Evolutionary conservation across 495 filamentous ascomycete species (phyloP).

Genomic region (Cenococcum geophilum): DNA sequence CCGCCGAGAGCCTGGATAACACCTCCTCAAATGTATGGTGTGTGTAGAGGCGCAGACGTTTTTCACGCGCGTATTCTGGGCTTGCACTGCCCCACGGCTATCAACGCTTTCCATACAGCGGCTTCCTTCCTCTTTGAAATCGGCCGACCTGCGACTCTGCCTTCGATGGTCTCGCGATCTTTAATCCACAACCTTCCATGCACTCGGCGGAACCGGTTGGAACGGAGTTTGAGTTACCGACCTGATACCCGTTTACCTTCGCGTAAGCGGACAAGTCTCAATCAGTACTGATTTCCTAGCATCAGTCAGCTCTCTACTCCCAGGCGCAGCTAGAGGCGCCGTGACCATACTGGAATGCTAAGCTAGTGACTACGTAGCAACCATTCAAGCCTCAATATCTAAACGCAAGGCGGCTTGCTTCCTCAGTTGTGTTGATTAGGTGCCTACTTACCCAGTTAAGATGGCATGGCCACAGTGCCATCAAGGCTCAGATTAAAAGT

Average conservation of each 20-base stretch:
- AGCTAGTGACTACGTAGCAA: not conserved
- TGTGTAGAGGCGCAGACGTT: not conserved
- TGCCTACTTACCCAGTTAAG: not conserved
- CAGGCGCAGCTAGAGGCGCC: not conserved
- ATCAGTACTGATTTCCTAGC: too few relatives aligned
- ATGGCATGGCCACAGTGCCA: not conserved
- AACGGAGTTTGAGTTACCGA: too few relatives aligned
- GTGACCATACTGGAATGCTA: not conserved
- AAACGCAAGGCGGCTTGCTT: not conserved
- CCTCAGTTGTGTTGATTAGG: not conserved
- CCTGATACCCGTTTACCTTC: too few relatives aligned
- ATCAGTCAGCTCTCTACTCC: not conserved
- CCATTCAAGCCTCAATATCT: not conserved
- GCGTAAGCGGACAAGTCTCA: too few relatives aligned
- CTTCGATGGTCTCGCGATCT: not conserved
- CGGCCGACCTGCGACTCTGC: not conserved
- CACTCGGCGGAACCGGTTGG: too few relatives aligned
- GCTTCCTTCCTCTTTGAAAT: not conserved
- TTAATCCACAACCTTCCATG: too few relatives aligned
- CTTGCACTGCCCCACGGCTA: constrained; percentile 5
- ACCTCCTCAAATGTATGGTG: not conserved
- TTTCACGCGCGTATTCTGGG: not conserved
- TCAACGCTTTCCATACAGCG: not conserved
- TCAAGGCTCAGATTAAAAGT: not conserved
- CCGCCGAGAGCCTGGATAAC: not conserved